These are phyloP conservation scores for Sarcodon sp. DNA, from an alignment of 768 basidiomycete genomes.

Conservation along the genomic window DNA sequence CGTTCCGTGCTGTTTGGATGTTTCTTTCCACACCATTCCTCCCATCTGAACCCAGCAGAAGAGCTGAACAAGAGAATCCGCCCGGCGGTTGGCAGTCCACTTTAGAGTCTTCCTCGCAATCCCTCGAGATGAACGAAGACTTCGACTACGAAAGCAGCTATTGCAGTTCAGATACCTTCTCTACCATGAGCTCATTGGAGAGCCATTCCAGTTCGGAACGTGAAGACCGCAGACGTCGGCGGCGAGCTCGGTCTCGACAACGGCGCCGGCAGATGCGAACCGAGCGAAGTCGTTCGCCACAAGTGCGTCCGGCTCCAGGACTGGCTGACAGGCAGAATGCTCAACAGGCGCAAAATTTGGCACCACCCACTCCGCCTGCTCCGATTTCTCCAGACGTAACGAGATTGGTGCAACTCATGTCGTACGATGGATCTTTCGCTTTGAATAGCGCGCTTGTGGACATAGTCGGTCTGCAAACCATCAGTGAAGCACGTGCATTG, in stretches of 20 bases:
- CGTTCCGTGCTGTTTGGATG: neutral
- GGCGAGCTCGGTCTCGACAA: conserved; percentile 4
- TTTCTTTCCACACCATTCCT: neutral
- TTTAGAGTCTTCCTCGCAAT: neutral
- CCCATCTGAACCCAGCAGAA: neutral
- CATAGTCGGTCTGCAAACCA: conserved; percentile 22
- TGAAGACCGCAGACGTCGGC: neutral
- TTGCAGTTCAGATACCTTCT: conserved; percentile 22
- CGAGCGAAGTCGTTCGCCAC: conserved; percentile 11
- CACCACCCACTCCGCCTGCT: conserved; percentile 6
- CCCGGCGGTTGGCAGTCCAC: neutral
- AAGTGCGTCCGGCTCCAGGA: conserved; percentile 9
- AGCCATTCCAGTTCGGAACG: conserved; percentile 17
- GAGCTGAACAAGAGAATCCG: neutral
- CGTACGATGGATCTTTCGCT: conserved; percentile 36
- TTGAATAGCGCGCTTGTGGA: conserved; percentile 15
- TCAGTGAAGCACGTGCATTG: conserved; percentile 17
- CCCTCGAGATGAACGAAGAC: conserved; percentile 1
- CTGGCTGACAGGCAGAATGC: conserved; percentile 4
- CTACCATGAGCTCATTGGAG: conserved; percentile 37
- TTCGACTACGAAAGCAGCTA: conserved; percentile 15
- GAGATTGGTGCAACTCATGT: conserved; percentile 24
- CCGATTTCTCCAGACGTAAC: conserved; percentile 17
- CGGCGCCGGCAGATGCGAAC: conserved; percentile 20
- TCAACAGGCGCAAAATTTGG: conserved; percentile 21